These are phyloP conservation scores for Oidiodendron maius DNA, from an alignment of 495 filamentous ascomycete genomes.

Conservation along the genomic window DNA sequence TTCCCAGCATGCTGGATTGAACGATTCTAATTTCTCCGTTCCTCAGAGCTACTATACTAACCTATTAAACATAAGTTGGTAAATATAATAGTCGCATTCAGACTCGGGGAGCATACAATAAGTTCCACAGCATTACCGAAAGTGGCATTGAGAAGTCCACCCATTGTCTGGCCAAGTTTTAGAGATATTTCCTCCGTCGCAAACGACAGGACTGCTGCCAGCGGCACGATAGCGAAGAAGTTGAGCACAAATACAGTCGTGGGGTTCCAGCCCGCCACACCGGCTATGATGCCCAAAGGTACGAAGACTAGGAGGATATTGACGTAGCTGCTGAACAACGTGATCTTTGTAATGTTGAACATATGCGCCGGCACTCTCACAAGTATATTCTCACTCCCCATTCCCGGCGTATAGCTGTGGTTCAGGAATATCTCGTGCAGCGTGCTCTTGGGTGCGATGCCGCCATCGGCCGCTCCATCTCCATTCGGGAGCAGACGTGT, in stretches of 20 bases:
- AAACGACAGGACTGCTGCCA: slow-evolving; percentile 88
- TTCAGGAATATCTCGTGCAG: slow-evolving; percentile 34
- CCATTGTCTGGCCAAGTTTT: slow-evolving; percentile 81
- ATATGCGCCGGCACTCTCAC: slow-evolving; percentile 49
- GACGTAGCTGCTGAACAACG: slow-evolving; percentile 63
- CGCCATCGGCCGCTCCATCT: slow-evolving; percentile 11
- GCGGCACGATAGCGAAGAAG: slow-evolving; percentile 91
- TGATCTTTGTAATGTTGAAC: slow-evolving; percentile 45
- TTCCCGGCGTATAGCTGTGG: slow-evolving; percentile 36
- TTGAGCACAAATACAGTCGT: slow-evolving; percentile 80
- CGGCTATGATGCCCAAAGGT: slow-evolving; percentile 79
- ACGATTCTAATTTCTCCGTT: slow-evolving; percentile 87
- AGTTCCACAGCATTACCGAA: slow-evolving; percentile 98
- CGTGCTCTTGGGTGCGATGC: neutral
- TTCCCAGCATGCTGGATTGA: slow-evolving; percentile 95
- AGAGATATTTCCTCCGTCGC: slow-evolving; percentile 88
- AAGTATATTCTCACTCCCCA: slow-evolving; percentile 41
- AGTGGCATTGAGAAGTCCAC: slow-evolving; percentile 89
- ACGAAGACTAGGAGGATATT: slow-evolving; percentile 88
- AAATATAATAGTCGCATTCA: neutral
- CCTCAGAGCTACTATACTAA: slow-evolving; percentile 86
- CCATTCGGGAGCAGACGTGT: slow-evolving; percentile 2
- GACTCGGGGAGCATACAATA: slow-evolving; percentile 58
- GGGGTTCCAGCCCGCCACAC: slow-evolving; percentile 63
- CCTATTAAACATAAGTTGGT: slow-evolving; percentile 43